These are phyloP conservation scores for Tulasnella sp. DNA, from an alignment of 768 basidiomycete genomes.

Conservation along the genomic window DNA sequence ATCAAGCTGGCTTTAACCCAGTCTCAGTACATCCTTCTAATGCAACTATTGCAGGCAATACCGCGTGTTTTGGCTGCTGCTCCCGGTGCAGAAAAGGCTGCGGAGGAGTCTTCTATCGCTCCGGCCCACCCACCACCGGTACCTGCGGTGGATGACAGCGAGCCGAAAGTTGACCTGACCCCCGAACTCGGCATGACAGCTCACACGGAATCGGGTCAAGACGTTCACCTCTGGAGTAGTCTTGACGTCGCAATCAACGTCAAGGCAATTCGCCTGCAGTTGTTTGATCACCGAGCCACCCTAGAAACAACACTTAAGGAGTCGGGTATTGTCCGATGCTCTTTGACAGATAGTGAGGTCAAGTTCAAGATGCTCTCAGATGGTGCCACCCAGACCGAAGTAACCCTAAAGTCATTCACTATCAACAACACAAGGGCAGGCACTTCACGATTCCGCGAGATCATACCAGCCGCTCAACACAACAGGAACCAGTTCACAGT, in stretches of 20 bases:
- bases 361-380: conserved; percentile 73
- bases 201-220: conserved; percentile 18
- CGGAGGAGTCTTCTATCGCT: conserved; percentile 21
- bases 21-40: conserved; percentile 62
- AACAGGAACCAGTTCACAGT: conserved; percentile 88
- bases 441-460: conserved; percentile 78
- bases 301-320: conserved; percentile 48
- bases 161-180: conserved; percentile 24
- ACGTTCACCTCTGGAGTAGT: conserved; percentile 45
- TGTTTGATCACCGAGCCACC: conserved; percentile 63
- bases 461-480: conserved; percentile 85
- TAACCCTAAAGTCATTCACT: conserved; percentile 82
- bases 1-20: conserved; percentile 77
- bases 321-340: conserved; percentile 76
- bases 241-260: conserved; percentile 66
- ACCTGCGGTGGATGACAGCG: conserved; percentile 7
- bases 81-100: conserved; percentile 31
- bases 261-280: conserved; percentile 63
- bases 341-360: conserved; percentile 65
- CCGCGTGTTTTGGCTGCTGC: conserved; percentile 47
- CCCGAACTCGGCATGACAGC: conserved; percentile 27
- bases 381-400: conserved; percentile 75
- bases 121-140: conserved; percentile 17
- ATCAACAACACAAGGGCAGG: conserved; percentile 82
- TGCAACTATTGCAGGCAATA: conserved; percentile 55